Conservation (phyloP, 108 stramenopile species). For the Pseudonitzschia multiseries region DNA sequence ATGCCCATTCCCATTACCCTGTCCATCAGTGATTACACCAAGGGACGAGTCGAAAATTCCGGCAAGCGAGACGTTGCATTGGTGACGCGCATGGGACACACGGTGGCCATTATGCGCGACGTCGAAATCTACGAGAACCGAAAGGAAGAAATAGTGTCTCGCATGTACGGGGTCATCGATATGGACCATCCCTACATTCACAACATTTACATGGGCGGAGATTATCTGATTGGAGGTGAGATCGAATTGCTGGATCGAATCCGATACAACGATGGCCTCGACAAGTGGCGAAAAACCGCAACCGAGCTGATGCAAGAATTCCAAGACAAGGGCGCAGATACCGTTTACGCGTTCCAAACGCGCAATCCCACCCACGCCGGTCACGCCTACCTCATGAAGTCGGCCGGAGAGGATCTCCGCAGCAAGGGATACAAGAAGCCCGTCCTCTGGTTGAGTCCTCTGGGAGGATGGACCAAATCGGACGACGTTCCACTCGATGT, state of each 20-base stretch:
- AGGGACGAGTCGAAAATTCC: conserved; percentile 78
- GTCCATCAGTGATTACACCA: conserved; percentile 87
- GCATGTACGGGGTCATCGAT: conserved; percentile 97
- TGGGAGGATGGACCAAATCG: conserved; percentile 98
- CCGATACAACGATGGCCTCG: conserved; percentile 97
- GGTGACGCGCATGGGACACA: conserved; percentile 92
- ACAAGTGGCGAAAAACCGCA: conserved; percentile 95
- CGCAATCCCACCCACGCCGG: conserved; percentile 98
- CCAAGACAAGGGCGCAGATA: conserved; percentile 93
- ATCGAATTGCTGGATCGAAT: conserved; percentile 94
- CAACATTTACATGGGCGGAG: conserved; percentile 93
- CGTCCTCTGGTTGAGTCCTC: conserved; percentile 95
- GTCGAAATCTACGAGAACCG: conserved; percentile 96
- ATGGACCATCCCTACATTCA: conserved; percentile 95
- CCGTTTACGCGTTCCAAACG: conserved; percentile 98
- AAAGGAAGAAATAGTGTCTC: conserved; percentile 96
- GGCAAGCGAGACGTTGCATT: conserved; percentile 82
- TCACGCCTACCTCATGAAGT: conserved; percentile 97
- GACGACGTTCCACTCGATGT: conserved; percentile 99
- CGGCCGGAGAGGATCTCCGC: conserved; percentile 91
- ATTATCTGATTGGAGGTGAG: conserved; percentile 95
- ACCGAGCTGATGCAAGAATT: conserved; percentile 91
- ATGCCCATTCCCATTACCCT: conserved; percentile 97
- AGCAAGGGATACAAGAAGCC: conserved; percentile 92
- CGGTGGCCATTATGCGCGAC: conserved; percentile 90